Base-by-base conservation (phyloP, 2,329 filamentous ascomycete species). In the Lachnellula willkommii region DNA sequence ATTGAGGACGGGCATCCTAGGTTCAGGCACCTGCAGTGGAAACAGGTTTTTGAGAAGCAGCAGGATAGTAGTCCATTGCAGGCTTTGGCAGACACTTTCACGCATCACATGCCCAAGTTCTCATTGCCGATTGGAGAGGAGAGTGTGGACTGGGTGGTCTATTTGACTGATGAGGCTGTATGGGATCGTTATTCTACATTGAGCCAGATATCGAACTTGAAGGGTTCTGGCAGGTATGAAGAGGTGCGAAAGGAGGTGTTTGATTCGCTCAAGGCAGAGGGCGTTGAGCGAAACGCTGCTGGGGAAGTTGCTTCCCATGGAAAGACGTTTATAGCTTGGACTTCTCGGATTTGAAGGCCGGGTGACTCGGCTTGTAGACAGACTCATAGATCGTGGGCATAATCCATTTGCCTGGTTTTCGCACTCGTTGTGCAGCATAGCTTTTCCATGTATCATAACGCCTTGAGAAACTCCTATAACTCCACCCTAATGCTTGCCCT, bases 21-120 rank as follows among this genome's bases (percentile, higher is more conserved):
- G 14, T 90, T 89, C 71, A 79, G 87, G 50, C 77, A 90, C 66
- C 63, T 76, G 61, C 69, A 78, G 65, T 90, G 87, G 88, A 78
- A 78, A 59, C 68, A 79, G 14, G 79, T 86, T 2, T 89, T 90
- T 62, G 79, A 83, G 37, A 72, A 78, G 11, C 82, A 88, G 65
- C 69, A 79, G 6, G 73, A 78, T 52, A 73, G 69, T 36, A 80
- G 74, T 43, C 79, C 79, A 2, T 58, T 81, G n/a, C 76, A 80
- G 58, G 75, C 78, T 28, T 67, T 84, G 49, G 72, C 66, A 53
- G 70, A 75, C 56, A 74, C 71, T 4, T 65, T 77, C 22, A 64
- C 68, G 6, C 68, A 72, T 22, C 68, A 72, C 37, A 65, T 73
- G 22, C 76, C 75, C 0, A 65, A 72, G 32, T 90, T 90, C 66